phyloP scores from a whole-genome alignment of 441 rosid genomes.

The Breynia disticha region DNA sequence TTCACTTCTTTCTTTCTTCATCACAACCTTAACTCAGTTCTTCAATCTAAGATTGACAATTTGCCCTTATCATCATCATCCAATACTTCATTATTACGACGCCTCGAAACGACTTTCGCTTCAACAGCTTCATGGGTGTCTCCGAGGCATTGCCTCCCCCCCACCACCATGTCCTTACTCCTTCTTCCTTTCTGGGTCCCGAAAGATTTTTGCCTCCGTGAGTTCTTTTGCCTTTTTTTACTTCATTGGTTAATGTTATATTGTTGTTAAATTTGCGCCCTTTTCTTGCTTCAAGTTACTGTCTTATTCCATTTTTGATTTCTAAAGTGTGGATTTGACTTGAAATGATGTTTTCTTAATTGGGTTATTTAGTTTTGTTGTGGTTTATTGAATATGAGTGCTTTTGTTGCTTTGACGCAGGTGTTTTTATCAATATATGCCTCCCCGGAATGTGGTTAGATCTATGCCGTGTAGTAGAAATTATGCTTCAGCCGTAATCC shows the following conservation, averaged over 20 bases:
- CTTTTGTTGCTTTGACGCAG: conserved; percentile 17
- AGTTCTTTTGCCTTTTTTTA: conserved; percentile 14
- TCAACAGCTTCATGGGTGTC: conserved; percentile 35
- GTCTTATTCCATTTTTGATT: neutral
- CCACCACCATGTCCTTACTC: conserved; percentile 18
- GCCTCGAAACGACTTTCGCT: conserved; percentile 32
- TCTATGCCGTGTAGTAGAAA: conserved; percentile 31
- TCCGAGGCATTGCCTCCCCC: conserved; percentile 25
- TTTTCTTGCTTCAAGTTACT: neutral
- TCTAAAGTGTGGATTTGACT: neutral
- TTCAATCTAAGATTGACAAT: conserved; percentile 16
- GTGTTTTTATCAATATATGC: conserved; percentile 27
- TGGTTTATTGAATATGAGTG: neutral
- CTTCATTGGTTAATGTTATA: neutral
- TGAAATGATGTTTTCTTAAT: neutral
- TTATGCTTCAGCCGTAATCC: conserved; percentile 21
- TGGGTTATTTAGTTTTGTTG: neutral
- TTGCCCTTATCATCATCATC: conserved; percentile 10
- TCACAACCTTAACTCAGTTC: too few relatives aligned
- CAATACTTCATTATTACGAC: conserved; percentile 16
- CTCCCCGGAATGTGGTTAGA: conserved; percentile 23
- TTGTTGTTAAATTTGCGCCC: neutral
- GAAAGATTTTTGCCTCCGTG: conserved; percentile 40
- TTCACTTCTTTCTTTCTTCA: too few relatives aligned
- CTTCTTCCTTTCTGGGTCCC: conserved; percentile 25